Conservation (phyloP, 345 rosid species). For the Fremontodendron californicum region DNA sequence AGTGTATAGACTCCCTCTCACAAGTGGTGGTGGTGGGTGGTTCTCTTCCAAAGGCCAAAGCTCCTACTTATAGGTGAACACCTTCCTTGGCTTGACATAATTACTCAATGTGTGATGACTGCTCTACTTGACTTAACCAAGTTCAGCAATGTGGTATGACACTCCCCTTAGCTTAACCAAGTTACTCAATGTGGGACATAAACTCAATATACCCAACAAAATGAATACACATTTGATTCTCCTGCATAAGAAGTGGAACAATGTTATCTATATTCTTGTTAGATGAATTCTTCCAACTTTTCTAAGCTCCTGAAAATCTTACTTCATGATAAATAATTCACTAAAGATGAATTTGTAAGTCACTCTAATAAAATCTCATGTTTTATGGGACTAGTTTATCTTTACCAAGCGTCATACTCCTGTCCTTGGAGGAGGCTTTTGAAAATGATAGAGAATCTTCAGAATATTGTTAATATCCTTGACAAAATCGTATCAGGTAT, state of each 20-base stretch:
- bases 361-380: constrained; percentile 3
- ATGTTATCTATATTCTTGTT: not conserved
- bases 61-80: too few species aligned
- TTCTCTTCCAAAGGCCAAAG: too few species aligned
- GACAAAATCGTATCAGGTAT: not conserved
- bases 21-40: too few species aligned
- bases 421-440: not conserved
- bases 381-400: not conserved
- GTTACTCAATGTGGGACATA: too few species aligned
- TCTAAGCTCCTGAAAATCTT: not conserved
- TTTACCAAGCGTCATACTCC: not conserved
- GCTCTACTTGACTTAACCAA: too few species aligned
- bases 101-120: too few species aligned
- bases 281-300: not conserved
- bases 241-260: not conserved
- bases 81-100: too few species aligned
- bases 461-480: not conserved
- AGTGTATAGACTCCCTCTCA: too few species aligned
- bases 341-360: not conserved
- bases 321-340: not conserved
- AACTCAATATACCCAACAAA: too few species aligned
- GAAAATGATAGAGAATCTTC: not conserved
- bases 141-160: too few species aligned
- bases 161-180: too few species aligned
- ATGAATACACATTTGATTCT: not conserved